Evolutionary conservation across 2,329 filamentous ascomycete species (phyloP).

Genomic region (Alternaria gaisen): DNA sequence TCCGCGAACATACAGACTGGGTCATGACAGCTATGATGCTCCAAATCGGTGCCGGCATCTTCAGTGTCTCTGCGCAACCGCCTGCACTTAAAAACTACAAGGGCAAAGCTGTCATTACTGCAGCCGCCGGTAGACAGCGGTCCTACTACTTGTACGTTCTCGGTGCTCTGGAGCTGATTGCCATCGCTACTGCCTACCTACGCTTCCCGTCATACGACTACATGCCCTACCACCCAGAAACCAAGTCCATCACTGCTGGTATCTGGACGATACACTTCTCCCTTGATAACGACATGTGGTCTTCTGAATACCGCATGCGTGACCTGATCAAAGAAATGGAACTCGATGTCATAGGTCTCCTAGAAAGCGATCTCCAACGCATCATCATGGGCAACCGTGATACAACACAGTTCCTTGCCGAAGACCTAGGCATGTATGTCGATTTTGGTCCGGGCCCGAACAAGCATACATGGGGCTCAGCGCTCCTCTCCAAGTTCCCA

Average conservation of each 20-base stretch:
- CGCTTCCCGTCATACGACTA: constrained; percentile 95
- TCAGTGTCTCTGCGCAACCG: constrained; percentile 68
- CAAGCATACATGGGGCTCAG: constrained; percentile 98
- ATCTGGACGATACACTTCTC: constrained; percentile 99
- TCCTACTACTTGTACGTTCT: constrained; percentile 77
- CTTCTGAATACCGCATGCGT: constrained; percentile 91
- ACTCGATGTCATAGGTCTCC: constrained; percentile 92
- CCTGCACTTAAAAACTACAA: constrained; percentile 51
- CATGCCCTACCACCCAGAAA: constrained; percentile 84
- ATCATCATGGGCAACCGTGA: constrained; percentile 99
- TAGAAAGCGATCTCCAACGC: constrained; percentile 92
- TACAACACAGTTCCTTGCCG: constrained; percentile 91
- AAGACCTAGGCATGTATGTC: constrained; percentile 98
- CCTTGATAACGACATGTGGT: constrained; percentile 99
- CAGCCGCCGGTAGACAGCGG: constrained; percentile 62
- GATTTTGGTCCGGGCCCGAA: constrained; percentile 97
- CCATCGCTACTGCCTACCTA: constrained; percentile 81
- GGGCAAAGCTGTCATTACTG: constrained; percentile 58
- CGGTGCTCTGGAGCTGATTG: constrained; percentile 79
- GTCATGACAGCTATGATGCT: constrained; percentile 89
- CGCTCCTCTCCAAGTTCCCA: constrained; percentile 94
- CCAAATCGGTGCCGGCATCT: constrained; percentile 83
- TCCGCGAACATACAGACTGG: constrained; percentile 95
- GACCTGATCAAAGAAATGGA: constrained; percentile 93
- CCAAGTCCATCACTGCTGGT: constrained; percentile 88